phyloP scores from a whole-genome alignment of 2,329 filamentous ascomycete species.

The Stachybotrys elegans region DNA sequence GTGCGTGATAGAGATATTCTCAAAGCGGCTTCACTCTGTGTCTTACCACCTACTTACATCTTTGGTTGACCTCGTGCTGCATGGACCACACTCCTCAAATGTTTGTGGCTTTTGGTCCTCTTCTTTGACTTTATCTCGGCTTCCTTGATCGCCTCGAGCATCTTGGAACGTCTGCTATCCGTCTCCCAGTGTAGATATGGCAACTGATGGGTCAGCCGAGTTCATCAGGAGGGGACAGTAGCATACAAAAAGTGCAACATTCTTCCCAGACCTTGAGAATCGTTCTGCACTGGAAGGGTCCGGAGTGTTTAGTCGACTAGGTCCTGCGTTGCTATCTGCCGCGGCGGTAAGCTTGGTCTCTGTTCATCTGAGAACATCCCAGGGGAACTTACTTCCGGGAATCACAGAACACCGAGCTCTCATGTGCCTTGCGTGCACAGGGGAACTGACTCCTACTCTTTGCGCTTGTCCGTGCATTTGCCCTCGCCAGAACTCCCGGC shows the following conservation, averaged over 20 bases:
- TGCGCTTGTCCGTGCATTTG: conserved; percentile 25
- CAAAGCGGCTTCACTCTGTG: no score
- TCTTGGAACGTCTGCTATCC: conserved; percentile 22
- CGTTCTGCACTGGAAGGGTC: no score
- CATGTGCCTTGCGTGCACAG: conserved; percentile 30
- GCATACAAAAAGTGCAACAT: conserved; percentile 25
- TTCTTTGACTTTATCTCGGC: not conserved
- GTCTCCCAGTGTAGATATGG: conserved; percentile 38
- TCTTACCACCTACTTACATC: no score
- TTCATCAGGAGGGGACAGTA: not conserved
- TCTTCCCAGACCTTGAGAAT: conserved; percentile 4
- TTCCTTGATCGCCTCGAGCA: conserved; percentile 19
- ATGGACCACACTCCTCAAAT: no score
- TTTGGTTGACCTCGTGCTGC: no score
- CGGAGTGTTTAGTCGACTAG: no score
- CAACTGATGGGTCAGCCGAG: conserved; percentile 21
- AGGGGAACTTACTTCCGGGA: conserved; percentile 17
- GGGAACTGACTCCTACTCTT: conserved; percentile 3
- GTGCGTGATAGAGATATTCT: no score
- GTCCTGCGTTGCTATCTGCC: no score
- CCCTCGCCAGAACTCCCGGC: conserved; percentile 27
- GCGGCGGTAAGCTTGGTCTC: no score
- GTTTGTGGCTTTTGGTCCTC: no score
- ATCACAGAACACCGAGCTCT: conserved; percentile 25
- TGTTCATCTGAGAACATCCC: no score